Evolutionary conservation across 2,329 filamentous ascomycete genomes (phyloP), one percentile per base, ranked within the genome.

Genomic region (Coniochaeta hoffmannii): DNA sequence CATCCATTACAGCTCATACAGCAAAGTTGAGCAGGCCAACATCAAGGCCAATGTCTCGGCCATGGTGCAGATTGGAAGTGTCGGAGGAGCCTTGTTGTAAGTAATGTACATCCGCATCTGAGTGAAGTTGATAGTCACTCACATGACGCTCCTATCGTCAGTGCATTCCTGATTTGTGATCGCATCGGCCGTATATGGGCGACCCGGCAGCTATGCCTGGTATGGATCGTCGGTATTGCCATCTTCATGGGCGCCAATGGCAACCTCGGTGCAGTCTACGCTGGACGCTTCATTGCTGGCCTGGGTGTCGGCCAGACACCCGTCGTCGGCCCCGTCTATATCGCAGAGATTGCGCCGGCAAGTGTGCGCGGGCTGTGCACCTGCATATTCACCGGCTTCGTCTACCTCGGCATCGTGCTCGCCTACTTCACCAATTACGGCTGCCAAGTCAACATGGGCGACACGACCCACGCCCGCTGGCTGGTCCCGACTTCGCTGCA

Each of bases 41-140:
- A 85, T 87, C 71, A 84, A 88, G 70, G 84, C 80, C 62, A 92
- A 92, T 68, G 87, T 92, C 55, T 87, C 87, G 1, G 81, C 86
- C 50, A 92, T 92, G 88, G 88, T 92, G 0, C 88, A 91, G 69
- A 83, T 91, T 63, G 88, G 88, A 24, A 88, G 82, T 24, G 87
- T 92, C 30, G 83, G 76, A 4, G 88, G 88, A 2, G 62, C 65
- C n/a, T 55, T 77, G 24, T 56, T 78, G 73, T 76, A 65, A n/a
- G n/a, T n/a, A n/a, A n/a, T 66, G 70, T 56, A 14, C 26, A 26
- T 22, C 28, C 36, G n/a, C 50, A 34, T 19, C 19, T 11, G n/a
- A n/a, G n/a, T 30, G 2, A 22, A 51, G 4, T 1, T 35, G 1
- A 52, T 22, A 15, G n/a, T 53, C 34, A 38, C 46, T 41, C 31